A percentile compares a stretch with the other conserved stretches of the same genome.
Conservation (phyloP, 441 rosid species). For the Isatis lusitanica region DNA sequence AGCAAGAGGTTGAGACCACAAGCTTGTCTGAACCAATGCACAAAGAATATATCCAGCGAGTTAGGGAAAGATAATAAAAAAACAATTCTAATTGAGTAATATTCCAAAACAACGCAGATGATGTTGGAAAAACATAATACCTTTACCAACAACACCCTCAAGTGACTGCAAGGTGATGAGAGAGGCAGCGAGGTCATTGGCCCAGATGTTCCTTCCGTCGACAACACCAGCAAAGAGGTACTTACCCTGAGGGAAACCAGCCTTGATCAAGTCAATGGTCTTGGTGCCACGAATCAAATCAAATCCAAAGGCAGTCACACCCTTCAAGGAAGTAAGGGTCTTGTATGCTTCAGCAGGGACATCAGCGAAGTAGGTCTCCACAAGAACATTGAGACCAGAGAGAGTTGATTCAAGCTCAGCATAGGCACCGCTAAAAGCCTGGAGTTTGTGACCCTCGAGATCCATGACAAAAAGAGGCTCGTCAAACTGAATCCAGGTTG, state of each 20-base stretch:
- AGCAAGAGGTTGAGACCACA: slow-evolving; percentile 93
- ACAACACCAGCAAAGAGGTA: slow-evolving; percentile 94
- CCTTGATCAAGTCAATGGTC: slow-evolving; percentile 79
- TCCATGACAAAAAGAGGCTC: slow-evolving; percentile 91
- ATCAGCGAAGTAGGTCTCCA: slow-evolving; percentile 97
- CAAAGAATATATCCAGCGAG: slow-evolving; percentile 1
- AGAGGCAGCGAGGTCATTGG: slow-evolving; percentile 88
- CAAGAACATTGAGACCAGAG: slow-evolving; percentile 77
- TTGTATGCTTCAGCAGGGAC: slow-evolving; percentile 77
- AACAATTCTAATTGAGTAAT: neutral
- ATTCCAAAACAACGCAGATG: neutral
- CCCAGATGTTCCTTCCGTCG: slow-evolving; percentile 99
- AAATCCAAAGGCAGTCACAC: slow-evolving; percentile 81
- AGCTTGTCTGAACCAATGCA: slow-evolving; percentile 63
- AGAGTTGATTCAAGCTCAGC: slow-evolving; percentile 73
- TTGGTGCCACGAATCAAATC: slow-evolving; percentile 91
- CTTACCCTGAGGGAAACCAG: slow-evolving; percentile 75
- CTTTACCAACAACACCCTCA: slow-evolving; percentile 85
- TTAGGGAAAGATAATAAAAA: neutral
- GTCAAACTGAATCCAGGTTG: slow-evolving; percentile 92
- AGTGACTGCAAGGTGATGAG: slow-evolving; percentile 57
- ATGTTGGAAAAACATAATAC: slow-evolving; percentile 32
- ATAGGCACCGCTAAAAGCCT: slow-evolving; percentile 80
- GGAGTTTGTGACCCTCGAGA: slow-evolving; percentile 80
- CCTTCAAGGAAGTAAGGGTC: slow-evolving; percentile 85